Evolutionary conservation across 441 rosid genomes (phyloP).

Genomic region (Capsella rubella): DNA sequence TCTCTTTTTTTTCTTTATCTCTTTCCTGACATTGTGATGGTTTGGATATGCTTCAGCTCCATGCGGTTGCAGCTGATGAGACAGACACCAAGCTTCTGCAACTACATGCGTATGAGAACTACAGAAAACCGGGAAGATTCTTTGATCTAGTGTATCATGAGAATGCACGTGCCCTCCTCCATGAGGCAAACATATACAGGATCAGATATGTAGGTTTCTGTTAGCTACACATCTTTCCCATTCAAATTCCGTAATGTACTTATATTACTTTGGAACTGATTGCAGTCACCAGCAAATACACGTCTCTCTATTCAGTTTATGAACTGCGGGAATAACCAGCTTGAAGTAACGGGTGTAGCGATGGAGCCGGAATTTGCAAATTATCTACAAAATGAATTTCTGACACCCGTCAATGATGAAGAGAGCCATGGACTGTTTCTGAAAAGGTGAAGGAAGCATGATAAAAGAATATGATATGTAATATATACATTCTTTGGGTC

Average conservation of each 20-base stretch:
- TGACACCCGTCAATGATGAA: constrained; percentile 62
- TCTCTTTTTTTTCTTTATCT: not conserved
- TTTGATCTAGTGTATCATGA: constrained; percentile 78
- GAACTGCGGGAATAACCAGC: constrained; percentile 85
- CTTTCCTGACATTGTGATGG: not conserved
- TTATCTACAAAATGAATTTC: constrained; percentile 77
- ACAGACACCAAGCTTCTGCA: constrained; percentile 86
- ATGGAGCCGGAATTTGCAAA: constrained; percentile 84
- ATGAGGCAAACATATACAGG: constrained; percentile 87
- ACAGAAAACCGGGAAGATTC: constrained; percentile 75
- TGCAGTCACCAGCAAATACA: constrained; percentile 75
- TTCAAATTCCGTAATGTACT: constrained; percentile 17
- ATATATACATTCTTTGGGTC: constrained; percentile 5
- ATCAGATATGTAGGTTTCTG: constrained; percentile 79
- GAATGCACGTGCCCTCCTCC: constrained; percentile 83
- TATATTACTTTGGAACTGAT: constrained; percentile 23
- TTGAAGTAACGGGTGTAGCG: constrained; percentile 79
- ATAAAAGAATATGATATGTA: constrained; percentile 22
- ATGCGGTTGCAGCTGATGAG: constrained; percentile 82
- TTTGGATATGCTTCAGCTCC: constrained; percentile 69
- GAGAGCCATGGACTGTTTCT: constrained; percentile 72
- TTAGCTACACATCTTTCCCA: constrained; percentile 4
- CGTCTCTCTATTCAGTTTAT: constrained; percentile 82
- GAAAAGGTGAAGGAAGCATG: constrained; percentile 59
- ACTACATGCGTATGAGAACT: constrained; percentile 80